phyloP scores from a whole-genome alignment of 1,284 basidiomycete species.

The Puccinia novopanici region DNA sequence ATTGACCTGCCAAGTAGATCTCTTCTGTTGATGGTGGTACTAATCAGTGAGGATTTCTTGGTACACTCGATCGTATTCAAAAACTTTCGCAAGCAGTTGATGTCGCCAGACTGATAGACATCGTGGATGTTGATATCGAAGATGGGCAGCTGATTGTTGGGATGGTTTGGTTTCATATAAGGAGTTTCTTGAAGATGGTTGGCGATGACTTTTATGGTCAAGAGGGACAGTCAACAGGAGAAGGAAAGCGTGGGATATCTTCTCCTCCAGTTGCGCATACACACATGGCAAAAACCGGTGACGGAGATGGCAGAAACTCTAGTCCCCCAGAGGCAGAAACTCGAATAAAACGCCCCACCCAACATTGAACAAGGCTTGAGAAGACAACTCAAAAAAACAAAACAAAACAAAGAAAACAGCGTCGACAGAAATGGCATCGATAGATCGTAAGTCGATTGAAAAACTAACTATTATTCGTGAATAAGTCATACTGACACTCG shows the following conservation, averaged over 20 bases:
- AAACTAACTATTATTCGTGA: not conserved
- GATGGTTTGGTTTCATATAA: slow-evolving; percentile 34
- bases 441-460: slow-evolving; percentile 1
- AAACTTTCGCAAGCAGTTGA: slow-evolving; percentile 30
- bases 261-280: not conserved
- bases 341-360: too few relatives aligned
- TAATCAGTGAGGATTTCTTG: slow-evolving; percentile 32
- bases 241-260: not conserved
- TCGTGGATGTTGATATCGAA: slow-evolving; percentile 46
- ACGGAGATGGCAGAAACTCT: not conserved
- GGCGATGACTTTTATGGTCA: not conserved
- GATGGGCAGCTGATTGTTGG: not conserved
- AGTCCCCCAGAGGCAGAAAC: too few relatives aligned
- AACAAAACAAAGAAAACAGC: too few relatives aligned
- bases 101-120: slow-evolving; percentile 25
- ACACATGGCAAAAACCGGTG: slow-evolving; percentile 3
- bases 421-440: not conserved
- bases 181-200: not conserved
- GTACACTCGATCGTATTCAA: not conserved
- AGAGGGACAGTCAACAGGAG: too few relatives aligned
- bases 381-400: not conserved
- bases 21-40: slow-evolving; percentile 70
- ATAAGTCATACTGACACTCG: not conserved
- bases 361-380: not conserved
- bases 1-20: slow-evolving; percentile 76